Conservation (phyloP, 2,329 filamentous ascomycete species). For the Ascochyta koolunga region DNA sequence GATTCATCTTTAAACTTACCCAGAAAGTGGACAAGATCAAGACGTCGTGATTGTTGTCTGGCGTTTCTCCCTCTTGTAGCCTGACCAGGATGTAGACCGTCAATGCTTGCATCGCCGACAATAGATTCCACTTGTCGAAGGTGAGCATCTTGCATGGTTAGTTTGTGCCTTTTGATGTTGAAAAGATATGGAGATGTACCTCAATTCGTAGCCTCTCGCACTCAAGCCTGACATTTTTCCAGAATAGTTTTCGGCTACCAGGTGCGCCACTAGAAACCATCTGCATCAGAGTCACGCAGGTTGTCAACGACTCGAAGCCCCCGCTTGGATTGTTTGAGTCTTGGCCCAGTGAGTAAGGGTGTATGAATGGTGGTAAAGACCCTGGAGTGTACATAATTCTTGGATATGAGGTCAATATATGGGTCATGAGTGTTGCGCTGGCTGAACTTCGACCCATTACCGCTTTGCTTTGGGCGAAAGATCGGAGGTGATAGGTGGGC, state of each 20-base stretch:
- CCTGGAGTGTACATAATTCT: not conserved
- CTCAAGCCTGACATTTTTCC: not conserved
- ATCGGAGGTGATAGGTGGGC: not conserved
- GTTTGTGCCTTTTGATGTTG: not conserved
- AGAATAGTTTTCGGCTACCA: not conserved
- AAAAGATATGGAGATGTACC: not conserved
- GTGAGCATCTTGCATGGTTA: not conserved
- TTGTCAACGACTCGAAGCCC: not conserved
- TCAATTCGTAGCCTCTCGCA: not conserved
- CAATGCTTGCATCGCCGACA: not conserved
- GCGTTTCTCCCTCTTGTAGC: not conserved
- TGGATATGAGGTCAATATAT: not conserved
- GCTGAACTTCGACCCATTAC: not conserved
- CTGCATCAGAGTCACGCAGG: not conserved
- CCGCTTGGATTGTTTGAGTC: not conserved
- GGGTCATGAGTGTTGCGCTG: not conserved
- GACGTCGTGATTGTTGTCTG: not conserved
- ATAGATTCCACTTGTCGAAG: not conserved
- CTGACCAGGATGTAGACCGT: not conserved
- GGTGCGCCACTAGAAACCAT: not conserved
- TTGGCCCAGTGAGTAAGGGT: not conserved
- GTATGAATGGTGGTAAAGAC: not conserved
- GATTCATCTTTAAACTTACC: not conserved
- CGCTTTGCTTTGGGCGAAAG: not conserved
- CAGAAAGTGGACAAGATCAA: not conserved